These are phyloP conservation scores for Scortechinia acanthostroma DNA, from an alignment of 2,329 filamentous ascomycete species.

Conservation along the genomic window DNA sequence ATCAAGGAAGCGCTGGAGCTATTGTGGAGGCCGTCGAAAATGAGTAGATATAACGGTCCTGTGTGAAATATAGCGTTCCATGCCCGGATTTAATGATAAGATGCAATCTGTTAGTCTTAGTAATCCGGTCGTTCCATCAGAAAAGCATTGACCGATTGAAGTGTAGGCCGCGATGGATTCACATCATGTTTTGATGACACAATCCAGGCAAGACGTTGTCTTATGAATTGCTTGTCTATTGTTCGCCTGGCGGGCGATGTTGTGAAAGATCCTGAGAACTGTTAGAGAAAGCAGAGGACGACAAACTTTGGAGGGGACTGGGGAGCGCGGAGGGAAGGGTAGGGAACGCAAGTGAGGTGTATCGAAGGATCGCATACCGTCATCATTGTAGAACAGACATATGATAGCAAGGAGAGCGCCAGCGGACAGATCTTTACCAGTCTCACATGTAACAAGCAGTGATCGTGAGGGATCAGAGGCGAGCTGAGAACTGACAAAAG, in stretches of 20 bases:
- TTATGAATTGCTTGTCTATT: conserved; percentile 72
- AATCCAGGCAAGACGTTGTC: conserved; percentile 73
- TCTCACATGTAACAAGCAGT: conserved; percentile 65
- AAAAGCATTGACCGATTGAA: conserved; percentile 88
- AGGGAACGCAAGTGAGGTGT: too few relatives aligned
- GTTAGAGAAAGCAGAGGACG: too few relatives aligned
- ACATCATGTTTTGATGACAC: conserved; percentile 71
- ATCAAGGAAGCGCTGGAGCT: conserved; percentile 33
- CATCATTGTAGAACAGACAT: conserved; percentile 65
- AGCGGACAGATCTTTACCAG: conserved; percentile 73
- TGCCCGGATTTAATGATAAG: too few relatives aligned
- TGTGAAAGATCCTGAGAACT: background rate
- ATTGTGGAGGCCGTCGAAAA: conserved; percentile 16
- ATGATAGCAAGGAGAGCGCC: conserved; percentile 71
- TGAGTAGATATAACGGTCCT: background rate
- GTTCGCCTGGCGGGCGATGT: conserved; percentile 7
- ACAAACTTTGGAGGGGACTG: too few relatives aligned
- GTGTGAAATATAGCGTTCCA: background rate
- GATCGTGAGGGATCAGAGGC: conserved; percentile 8
- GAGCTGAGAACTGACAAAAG: conserved; percentile 13
- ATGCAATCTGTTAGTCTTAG: background rate
- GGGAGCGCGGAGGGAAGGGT: too few relatives aligned
- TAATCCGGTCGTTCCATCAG: conserved; percentile 61
- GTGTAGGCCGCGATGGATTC: conserved; percentile 75
- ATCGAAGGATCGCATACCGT: conserved; percentile 42